A percentile compares a stretch with the other conserved stretches of the same genome.
Evolutionary conservation across 257 asterid genomes (phyloP).

Genomic region (Verbascum thapsus): DNA sequence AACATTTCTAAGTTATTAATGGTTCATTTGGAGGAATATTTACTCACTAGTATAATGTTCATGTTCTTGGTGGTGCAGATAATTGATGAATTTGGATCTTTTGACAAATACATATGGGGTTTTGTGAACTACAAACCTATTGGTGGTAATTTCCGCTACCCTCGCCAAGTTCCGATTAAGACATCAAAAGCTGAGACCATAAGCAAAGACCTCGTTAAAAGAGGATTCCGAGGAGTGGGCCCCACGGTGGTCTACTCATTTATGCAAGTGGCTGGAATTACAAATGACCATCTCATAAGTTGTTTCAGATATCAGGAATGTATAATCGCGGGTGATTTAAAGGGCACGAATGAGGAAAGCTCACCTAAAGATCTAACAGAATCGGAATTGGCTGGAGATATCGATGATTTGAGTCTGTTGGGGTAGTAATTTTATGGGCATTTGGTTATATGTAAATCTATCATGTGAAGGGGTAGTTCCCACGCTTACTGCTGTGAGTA

Average conservation of each 20-base stretch:
- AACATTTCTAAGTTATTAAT: background rate
- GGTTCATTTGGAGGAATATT: background rate
- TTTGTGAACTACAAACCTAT: slow-evolving; percentile 81
- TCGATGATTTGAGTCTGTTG: slow-evolving; percentile 62
- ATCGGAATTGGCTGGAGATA: slow-evolving; percentile 53
- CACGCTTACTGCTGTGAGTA: slow-evolving; percentile 31
- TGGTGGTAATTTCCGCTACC: slow-evolving; percentile 74
- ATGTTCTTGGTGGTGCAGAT: slow-evolving; percentile 51
- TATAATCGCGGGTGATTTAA: slow-evolving; percentile 39
- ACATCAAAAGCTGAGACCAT: slow-evolving; percentile 90
- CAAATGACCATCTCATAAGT: slow-evolving; percentile 86
- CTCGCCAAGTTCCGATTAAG: slow-evolving; percentile 86
- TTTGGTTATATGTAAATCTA: slow-evolving; percentile 38
- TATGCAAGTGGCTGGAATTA: slow-evolving; percentile 91
- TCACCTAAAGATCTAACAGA: slow-evolving; percentile 47
- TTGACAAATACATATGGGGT: slow-evolving; percentile 85
- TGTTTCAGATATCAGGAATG: slow-evolving; percentile 86
- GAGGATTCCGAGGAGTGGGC: slow-evolving; percentile 96
- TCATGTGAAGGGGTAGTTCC: slow-evolving; percentile 33
- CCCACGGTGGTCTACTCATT: slow-evolving; percentile 95
- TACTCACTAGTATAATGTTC: slow-evolving; percentile 4
- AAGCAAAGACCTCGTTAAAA: slow-evolving; percentile 86
- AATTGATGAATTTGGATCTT: slow-evolving; percentile 77
- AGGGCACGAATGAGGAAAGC: slow-evolving; percentile 43
- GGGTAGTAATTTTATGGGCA: slow-evolving; percentile 38